Percentiles rank a stretch among this genome's conserved stretches.
phyloP scores from a whole-genome alignment of 2,329 filamentous ascomycete genomes.

The Dactylellina haptotyla region DNA sequence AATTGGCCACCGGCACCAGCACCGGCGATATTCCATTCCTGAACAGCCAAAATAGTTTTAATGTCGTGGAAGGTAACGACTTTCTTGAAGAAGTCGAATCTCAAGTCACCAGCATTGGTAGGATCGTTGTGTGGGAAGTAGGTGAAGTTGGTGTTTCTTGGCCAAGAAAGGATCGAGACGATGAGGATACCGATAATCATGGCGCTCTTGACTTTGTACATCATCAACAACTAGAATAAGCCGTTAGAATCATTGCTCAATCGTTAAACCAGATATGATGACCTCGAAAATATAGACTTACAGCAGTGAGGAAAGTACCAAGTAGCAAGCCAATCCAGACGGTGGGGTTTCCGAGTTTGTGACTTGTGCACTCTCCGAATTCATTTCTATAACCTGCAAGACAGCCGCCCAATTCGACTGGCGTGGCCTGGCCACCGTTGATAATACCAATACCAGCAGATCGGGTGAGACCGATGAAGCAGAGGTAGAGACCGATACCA shows the following conservation, averaged over 20 bases:
- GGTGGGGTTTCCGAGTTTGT: constrained; percentile 83
- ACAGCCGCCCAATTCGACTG: constrained; percentile 80
- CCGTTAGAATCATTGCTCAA: background rate
- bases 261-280: background rate
- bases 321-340: constrained; percentile 92
- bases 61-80: constrained; percentile 87
- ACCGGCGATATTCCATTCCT: constrained; percentile 76
- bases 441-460: constrained; percentile 83
- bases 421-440: constrained; percentile 74
- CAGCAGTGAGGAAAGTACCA: constrained; percentile 79
- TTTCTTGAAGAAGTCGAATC: constrained; percentile 87
- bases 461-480: constrained; percentile 75
- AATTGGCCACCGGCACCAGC: constrained; percentile 81
- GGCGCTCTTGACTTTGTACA: constrained; percentile 83
- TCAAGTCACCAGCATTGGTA: constrained; percentile 73
- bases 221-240: constrained; percentile 44
- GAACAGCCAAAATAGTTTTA: constrained; percentile 73
- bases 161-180: constrained; percentile 90
- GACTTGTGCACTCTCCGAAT: constrained; percentile 66
- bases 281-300: constrained; percentile 60
- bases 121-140: constrained; percentile 86
- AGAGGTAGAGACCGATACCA: constrained; percentile 83
- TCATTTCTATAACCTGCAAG: constrained; percentile 67
- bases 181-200: constrained; percentile 84
- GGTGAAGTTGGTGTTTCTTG: constrained; percentile 77